phyloP scores from a whole-genome alignment of 1,139 yeast genomes.

The Scheffersomyces insectosa region DNA sequence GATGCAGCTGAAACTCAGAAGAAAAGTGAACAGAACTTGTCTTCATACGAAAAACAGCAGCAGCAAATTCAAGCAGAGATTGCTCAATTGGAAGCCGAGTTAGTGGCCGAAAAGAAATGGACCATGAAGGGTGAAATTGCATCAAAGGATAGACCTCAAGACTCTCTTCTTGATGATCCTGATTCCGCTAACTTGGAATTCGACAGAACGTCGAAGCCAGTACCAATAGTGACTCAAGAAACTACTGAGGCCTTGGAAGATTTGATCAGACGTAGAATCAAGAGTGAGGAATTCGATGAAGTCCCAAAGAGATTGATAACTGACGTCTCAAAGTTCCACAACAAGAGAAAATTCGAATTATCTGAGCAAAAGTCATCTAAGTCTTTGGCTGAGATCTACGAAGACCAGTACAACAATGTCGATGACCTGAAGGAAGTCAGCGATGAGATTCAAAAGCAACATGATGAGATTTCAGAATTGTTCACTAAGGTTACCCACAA shows the following conservation, averaged over 20 bases:
- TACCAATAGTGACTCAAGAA: slow-evolving; percentile 90
- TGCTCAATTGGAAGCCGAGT: slow-evolving; percentile 75
- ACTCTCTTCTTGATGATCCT: slow-evolving; percentile 60
- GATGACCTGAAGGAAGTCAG: slow-evolving; percentile 45
- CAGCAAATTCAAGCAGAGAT: slow-evolving; percentile 74
- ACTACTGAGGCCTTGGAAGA: slow-evolving; percentile 86
- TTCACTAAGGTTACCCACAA: slow-evolving; percentile 66
- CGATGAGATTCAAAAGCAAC: slow-evolving; percentile 70
- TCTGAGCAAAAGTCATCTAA: slow-evolving; percentile 83
- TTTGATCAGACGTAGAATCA: slow-evolving; percentile 78
- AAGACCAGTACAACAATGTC: slow-evolving; percentile 68
- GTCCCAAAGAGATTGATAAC: slow-evolving; percentile 69
- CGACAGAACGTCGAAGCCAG: slow-evolving; percentile 53
- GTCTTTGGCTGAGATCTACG: slow-evolving; percentile 90
- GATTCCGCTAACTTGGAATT: slow-evolving; percentile 40
- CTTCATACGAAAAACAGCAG: slow-evolving; percentile 86
- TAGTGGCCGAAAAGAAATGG: slow-evolving; percentile 92
- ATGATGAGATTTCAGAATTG: slow-evolving; percentile 72
- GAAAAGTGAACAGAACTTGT: slow-evolving; percentile 42
- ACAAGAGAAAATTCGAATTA: slow-evolving; percentile 57
- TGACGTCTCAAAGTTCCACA: slow-evolving; percentile 60
- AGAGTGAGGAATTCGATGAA: slow-evolving; percentile 78
- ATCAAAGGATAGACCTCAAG: slow-evolving; percentile 78
- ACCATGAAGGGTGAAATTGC: slow-evolving; percentile 90
- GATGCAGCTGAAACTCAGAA: slow-evolving; percentile 36